phyloP scores from a whole-genome alignment of 2,329 filamentous ascomycete species.

The Periconia sp. region DNA sequence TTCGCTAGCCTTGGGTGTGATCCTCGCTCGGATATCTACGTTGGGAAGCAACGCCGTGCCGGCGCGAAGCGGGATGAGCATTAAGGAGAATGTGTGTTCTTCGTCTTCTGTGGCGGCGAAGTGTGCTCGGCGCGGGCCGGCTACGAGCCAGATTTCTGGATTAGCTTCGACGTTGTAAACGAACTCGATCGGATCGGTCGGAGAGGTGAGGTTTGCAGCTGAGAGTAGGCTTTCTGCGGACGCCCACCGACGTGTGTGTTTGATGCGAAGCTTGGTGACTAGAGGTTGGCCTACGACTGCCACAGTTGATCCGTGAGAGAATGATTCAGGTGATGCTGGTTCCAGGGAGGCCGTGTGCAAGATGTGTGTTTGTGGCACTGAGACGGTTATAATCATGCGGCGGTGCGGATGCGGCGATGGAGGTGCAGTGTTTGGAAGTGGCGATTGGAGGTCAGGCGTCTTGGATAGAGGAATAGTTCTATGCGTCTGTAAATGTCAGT shows the following conservation, averaged over 20 bases:
- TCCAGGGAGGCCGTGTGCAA: slow-evolving; percentile 76
- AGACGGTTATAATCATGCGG: slow-evolving; percentile 83
- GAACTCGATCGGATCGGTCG: slow-evolving; percentile 65
- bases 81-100: slow-evolving; percentile 60
- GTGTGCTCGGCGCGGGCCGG: slow-evolving; percentile 76
- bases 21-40: slow-evolving; percentile 72
- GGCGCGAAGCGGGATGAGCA: slow-evolving; percentile 77
- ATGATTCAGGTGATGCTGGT: slow-evolving; percentile 45
- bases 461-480: slow-evolving; percentile 22
- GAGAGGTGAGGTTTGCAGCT: slow-evolving; percentile 27
- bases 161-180: slow-evolving; percentile 79
- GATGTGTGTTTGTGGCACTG: slow-evolving; percentile 80
- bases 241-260: slow-evolving; percentile 59
- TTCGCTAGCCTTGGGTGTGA: slow-evolving; percentile 38
- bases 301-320: slow-evolving; percentile 38
- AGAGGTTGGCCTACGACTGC: slow-evolving; percentile 67
- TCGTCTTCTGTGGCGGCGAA: slow-evolving; percentile 62
- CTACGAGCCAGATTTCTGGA: slow-evolving; percentile 79
- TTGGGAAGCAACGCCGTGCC: slow-evolving; percentile 77
- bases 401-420: slow-evolving; percentile 48
- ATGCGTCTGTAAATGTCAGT: slow-evolving; percentile 31
- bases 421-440: slow-evolving; percentile 18
- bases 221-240: slow-evolving; percentile 22
- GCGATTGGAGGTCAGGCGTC: slow-evolving; percentile 2
- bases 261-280: slow-evolving; percentile 60